Base-by-base conservation (phyloP, 2,329 filamentous ascomycete species). In the Trichophaea hybrida region DNA sequence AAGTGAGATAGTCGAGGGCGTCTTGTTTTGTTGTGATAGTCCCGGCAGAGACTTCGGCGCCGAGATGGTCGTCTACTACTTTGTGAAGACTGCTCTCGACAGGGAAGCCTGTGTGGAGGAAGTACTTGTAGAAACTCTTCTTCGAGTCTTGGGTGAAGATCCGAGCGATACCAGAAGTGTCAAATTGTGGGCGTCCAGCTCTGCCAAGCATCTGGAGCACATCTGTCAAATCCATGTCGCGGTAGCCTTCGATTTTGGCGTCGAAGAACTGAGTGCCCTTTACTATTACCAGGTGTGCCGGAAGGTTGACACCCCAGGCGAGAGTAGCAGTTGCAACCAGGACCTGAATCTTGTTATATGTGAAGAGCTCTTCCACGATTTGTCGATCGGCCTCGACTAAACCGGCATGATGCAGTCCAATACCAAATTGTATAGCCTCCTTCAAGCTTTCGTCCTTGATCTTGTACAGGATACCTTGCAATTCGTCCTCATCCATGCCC, bases 111-210 rank as follows among this genome's bases (percentile, higher is more conserved):
- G 91, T 97, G 70, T 98, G 93, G 58, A 98, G 74, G 75, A 98
- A 98, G 74, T 98, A 93, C 75, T 98, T 98, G 75, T 98, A 98
- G 73, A 98, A 98, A 61, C 94, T 88, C 74, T 98, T 98, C 77
- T 97, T 98, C 1, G 91, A 77, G 69, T 97, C 90, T 69, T 98
- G 90, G 0, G 93, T 98, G 70, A 98, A 95, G 70, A 98, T 98
- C 34, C 91, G 84, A 7, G 93, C 94, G 59, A 98, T 94, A 66
- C 94, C 93, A 0, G 90, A 94, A 57, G 84, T 86, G 72, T 98
- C 93, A 71, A 98, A 98, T 70, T 98, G 93, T 2, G 93, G 93
- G 64, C 93, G 86, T 13, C 93, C 93, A 10, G 93, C 93, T 73
- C 93, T 85, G 67, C 93, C 93, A 33, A 98, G 77, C 93, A 98